phyloP scores from a whole-genome alignment of 352 stramenopile genomes.

The Globisporangium megalacanthum region DNA sequence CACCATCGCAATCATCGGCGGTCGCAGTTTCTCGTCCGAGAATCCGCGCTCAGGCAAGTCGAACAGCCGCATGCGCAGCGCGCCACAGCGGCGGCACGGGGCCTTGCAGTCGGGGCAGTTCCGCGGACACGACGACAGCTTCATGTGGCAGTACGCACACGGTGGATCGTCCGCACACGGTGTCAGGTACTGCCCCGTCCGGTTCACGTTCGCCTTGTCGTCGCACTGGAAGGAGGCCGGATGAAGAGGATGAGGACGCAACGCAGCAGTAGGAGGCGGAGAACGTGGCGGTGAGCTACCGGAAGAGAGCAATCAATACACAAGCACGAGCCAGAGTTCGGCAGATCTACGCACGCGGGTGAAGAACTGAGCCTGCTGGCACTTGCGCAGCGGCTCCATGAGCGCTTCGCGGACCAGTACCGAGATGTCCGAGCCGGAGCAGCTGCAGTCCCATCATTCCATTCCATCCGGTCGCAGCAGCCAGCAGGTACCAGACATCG shows the following conservation, averaged over 20 bases:
- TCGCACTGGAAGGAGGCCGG: conserved; percentile 42
- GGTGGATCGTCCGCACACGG: conserved; percentile 79
- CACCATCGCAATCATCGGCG: conserved; percentile 86
- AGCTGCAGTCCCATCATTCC: conserved; percentile 24
- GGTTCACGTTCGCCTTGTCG: conserved; percentile 53
- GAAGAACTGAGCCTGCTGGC: conserved; percentile 95
- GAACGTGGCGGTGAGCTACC: too few species aligned
- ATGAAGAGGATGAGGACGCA: not conserved
- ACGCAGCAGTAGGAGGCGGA: not conserved
- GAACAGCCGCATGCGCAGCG: conserved; percentile 81
- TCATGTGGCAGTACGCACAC: conserved; percentile 88
- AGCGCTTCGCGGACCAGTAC: conserved; percentile 96
- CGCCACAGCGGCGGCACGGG: conserved; percentile 64
- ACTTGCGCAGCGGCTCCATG: conserved; percentile 96
- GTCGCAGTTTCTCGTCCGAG: conserved; percentile 78
- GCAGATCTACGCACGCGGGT: conserved; percentile 32
- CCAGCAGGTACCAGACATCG: too few species aligned
- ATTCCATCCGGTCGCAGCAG: not conserved
- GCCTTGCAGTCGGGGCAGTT: conserved; percentile 69
- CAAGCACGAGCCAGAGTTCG: not conserved
- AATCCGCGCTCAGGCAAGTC: conserved; percentile 79
- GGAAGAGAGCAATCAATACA: not conserved
- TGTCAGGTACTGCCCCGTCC: conserved; percentile 69
- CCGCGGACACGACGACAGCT: conserved; percentile 65
- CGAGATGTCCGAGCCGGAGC: conserved; percentile 96